Conservation (phyloP, 768 basidiomycete species). For the Mycena belliarum region DNA sequence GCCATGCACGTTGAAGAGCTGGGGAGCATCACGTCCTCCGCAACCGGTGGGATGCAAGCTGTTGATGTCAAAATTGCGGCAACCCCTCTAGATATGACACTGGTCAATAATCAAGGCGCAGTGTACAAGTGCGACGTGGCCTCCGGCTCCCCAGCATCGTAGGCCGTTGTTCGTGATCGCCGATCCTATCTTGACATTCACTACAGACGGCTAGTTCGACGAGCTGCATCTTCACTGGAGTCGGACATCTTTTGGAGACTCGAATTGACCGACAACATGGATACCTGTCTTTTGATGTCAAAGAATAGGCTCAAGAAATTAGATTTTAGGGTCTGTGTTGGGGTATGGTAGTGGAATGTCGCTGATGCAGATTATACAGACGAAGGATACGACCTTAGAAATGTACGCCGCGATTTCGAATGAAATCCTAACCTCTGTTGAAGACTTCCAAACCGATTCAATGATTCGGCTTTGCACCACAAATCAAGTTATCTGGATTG, state of each 20-base stretch:
- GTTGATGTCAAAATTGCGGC: conserved; percentile 50
- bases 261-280: conserved; percentile 33
- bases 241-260: conserved; percentile 53
- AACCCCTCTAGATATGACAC: conserved; percentile 30
- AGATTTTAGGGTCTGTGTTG: conserved; percentile 56
- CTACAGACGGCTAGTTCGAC: conserved; percentile 25
- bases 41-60: conserved; percentile 40
- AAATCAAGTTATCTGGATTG: conserved; percentile 67
- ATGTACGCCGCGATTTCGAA: conserved; percentile 38
- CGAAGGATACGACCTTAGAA: conserved; percentile 24
- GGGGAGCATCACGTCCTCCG: conserved; percentile 39
- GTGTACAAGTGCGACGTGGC: conserved; percentile 48
- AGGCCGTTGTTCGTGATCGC: conserved; percentile 24
- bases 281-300: conserved; percentile 50
- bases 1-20: conserved; percentile 32
- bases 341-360: background rate
- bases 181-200: background rate
- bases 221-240: background rate
- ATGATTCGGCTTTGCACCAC: conserved; percentile 62
- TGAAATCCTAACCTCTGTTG: conserved; percentile 56
- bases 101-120: conserved; percentile 53
- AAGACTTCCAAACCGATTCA: conserved; percentile 41
- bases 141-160: conserved; percentile 43
- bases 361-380: conserved; percentile 28
- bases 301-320: conserved; percentile 41